Base-by-base conservation (phyloP, 805 yeast genomes). In the Teunomyces pallodes region DNA sequence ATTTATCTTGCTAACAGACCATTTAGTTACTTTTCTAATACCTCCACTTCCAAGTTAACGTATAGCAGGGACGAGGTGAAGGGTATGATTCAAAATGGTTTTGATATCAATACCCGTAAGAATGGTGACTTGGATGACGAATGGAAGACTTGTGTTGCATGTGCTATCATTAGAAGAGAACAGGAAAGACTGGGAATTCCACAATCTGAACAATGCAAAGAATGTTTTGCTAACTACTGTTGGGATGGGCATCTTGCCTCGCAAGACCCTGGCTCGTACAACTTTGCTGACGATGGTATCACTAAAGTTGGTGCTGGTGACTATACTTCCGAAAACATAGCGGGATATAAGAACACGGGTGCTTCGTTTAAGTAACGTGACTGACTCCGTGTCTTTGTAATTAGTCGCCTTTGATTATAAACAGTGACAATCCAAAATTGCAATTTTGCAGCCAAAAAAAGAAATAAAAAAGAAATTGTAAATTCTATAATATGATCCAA, bases 81-180 rank as follows among this genome's bases (percentile, higher is more conserved):
- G 30, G 73, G 77, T 0, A 77, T 88, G 74, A 79, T 89, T 48
- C 65, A 73, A 54, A 90, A 89, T 64, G 96, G 96, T 12, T 87
- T 80, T 61, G 87, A 86, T 56, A 76, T 80, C 14, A 79, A 84
- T 9, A 73, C 90, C 2, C 78, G 86, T 60, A 73, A 75, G 49
- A 87, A 87, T 60, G 66, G 81, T 29, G 84, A 94, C 9, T 59
- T 83, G 17, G 94, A 87, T 55, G 61, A 68, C 6, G 82, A 86
- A 36, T 88, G 87, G 83, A 70, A 79, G 32, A 77, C 82, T 8
- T 88, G 96, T 72, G 76, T 89, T 42, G 87, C 87, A 2, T 89
- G 96, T 73, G 96, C 95, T 6, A 76, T 89, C 41, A 74, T 88
- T 48, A 84, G 87, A 70, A 81, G 96, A 64, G 79, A 85, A 35